Base-by-base conservation (phyloP, 352 stramenopile genomes). In the Phytophthora parvispora region DNA sequence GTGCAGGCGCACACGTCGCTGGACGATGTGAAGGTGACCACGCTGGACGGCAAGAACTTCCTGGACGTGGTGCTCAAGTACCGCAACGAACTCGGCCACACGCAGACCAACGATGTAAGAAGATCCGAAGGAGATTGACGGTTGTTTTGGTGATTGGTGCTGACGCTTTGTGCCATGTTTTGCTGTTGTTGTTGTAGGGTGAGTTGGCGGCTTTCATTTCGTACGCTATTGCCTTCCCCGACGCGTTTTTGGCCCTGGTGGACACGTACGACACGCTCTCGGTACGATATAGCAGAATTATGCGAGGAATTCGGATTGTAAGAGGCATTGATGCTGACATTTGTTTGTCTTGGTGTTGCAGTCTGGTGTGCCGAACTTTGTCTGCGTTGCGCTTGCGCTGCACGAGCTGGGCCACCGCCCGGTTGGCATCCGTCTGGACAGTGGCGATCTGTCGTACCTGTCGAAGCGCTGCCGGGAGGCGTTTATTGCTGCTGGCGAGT, bases 201-300 rank as follows among this genome's bases (percentile, higher is more conserved):
- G 98, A 99, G 69, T 81, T 99, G n/a, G 98, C 98, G 12, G 97
- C 98, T 15, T 99, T 99, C 74, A 92, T 99, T 58, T 90, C 97
- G 24, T 99, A 99, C 67, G 98, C 97, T 15, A 79, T 95, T 27
- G 95, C 97, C n/a, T 99, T 99, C 81, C 98, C 98, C 2, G 81
- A 99, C 50, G 73, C 71, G 6, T 99, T 99, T 75, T 60, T 99
- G 15, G 98, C 97, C 58, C 89, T 99, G 4, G 93, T 99, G 28
- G 98, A 99, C 76, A 99, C 98, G 0, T 99, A 99, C 79, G 97
- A 99, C 70, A 99, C 98, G 49, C 81, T 99, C 15, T 84, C 79
- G 77, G 86, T 95, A 67, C 34, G 82, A 78, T 38, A 15, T n/a
- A 7, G 13, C 2, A 5, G 22, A 29, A 13, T 50, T 16, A 1